A percentile compares a stretch with the other conserved stretches of the same genome.
Conservation (phyloP, 306 rosid species). For the Cicer pinnatifidum region DNA sequence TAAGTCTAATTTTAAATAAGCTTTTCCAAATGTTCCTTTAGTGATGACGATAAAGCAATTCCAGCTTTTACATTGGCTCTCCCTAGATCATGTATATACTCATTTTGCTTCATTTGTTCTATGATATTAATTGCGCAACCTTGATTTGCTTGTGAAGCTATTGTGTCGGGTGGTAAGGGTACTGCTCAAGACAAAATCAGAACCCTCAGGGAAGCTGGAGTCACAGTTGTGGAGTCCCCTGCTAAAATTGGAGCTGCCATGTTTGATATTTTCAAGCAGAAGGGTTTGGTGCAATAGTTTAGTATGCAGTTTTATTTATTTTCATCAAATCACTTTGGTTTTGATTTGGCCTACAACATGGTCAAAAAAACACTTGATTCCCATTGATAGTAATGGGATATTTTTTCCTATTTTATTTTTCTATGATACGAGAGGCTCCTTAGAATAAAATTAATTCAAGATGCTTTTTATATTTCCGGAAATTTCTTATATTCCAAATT, state of each 20-base stretch:
- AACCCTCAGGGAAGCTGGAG: conserved; percentile 88
- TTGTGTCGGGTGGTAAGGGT: conserved; percentile 98
- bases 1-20: neutral
- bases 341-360: conserved; percentile 35
- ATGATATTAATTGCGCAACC: neutral
- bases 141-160: conserved; percentile 72
- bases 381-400: conserved; percentile 43
- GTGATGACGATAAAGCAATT: neutral
- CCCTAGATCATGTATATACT: neutral
- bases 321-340: conserved; percentile 44
- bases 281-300: conserved; percentile 71
- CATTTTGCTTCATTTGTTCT: conserved; percentile 2
- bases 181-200: conserved; percentile 95
- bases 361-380: conserved; percentile 33
- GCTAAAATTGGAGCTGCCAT: conserved; percentile 89
- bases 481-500: conserved; percentile 24
- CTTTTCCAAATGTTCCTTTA: neutral
- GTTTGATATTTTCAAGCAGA: conserved; percentile 91
- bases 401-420: conserved; percentile 33
- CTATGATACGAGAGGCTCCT: conserved; percentile 38
- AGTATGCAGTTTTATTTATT: conserved; percentile 23
- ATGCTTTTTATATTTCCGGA: conserved; percentile 39
- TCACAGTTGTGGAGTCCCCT: conserved; percentile 95
- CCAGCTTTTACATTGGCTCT: neutral
- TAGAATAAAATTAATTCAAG: conserved; percentile 48